Conservation (phyloP, 495 filamentous ascomycete genomes). For the Zalerion maritima region DNA sequence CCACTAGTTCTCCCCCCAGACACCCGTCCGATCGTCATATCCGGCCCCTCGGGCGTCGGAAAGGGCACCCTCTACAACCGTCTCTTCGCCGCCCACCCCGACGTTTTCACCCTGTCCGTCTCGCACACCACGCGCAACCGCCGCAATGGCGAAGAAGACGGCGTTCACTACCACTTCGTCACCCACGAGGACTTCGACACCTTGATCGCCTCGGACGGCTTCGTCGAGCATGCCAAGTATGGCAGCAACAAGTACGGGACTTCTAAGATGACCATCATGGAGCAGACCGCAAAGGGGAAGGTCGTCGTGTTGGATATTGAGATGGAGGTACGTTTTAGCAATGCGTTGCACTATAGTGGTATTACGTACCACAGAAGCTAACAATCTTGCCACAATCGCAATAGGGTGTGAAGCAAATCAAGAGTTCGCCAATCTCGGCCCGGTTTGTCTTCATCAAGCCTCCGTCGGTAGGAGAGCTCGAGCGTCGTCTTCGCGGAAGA, state of each 20-base stretch:
- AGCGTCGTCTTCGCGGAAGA: conserved; percentile 62
- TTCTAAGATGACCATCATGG: conserved; percentile 56
- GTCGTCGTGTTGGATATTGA: conserved; percentile 76
- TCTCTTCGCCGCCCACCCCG: conserved; percentile 50
- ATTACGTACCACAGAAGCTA: neutral
- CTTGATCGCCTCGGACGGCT: conserved; percentile 53
- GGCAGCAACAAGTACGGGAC: conserved; percentile 86
- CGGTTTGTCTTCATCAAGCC: conserved; percentile 79
- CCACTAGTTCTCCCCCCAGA: conserved; percentile 21
- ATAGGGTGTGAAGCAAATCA: conserved; percentile 87
- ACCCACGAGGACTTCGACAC: conserved; percentile 52
- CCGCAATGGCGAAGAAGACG: conserved; percentile 59
- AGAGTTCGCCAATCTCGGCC: conserved; percentile 56
- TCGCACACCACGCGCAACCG: conserved; percentile 78
- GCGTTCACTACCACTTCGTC: conserved; percentile 71
- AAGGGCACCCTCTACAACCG: conserved; percentile 76
- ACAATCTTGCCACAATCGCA: no score
- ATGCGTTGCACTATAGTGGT: neutral
- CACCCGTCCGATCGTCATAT: conserved; percentile 64
- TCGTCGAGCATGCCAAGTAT: conserved; percentile 83
- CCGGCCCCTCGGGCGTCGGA: conserved; percentile 71
- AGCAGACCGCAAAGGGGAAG: conserved; percentile 52
- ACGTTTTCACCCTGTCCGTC: conserved; percentile 67
- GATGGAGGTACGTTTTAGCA: conserved; percentile 48
- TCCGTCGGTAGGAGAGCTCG: conserved; percentile 58